Percentiles rank a stretch among this genome's conserved stretches.
Conservation (phyloP, 2,329 filamentous ascomycete species). For the Arthrinium phaeospermum region DNA sequence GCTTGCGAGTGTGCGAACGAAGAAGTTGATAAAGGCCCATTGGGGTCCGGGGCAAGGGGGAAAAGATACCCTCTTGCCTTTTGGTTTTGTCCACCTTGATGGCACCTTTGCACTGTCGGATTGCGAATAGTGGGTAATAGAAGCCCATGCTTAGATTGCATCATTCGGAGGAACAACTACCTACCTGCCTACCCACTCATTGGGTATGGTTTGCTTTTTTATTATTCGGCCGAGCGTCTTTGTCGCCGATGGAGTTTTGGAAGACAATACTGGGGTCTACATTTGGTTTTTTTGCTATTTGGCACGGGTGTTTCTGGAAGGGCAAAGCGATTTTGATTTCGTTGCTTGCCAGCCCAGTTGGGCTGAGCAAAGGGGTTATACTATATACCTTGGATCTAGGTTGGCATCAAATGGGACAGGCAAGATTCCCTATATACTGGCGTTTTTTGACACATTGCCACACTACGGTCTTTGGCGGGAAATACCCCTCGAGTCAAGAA, state of each 20-base stretch:
- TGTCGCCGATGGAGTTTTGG: neutral
- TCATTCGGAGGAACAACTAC: neutral
- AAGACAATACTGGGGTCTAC: neutral
- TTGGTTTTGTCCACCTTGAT: neutral
- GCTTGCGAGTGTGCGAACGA: neutral
- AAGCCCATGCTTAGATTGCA: neutral
- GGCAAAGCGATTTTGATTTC: neutral
- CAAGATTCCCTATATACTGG: neutral
- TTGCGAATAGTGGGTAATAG: slow-evolving; percentile 5
- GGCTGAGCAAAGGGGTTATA: neutral
- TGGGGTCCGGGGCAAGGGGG: neutral
- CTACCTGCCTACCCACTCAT: neutral
- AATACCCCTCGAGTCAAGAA: neutral
- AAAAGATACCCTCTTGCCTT: neutral
- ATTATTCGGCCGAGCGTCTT: neutral
- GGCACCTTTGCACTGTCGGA: neutral
- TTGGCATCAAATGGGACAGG: neutral
- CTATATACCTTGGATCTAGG: neutral
- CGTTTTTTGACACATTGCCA: neutral
- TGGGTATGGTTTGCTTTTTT: neutral
- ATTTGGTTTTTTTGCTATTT: neutral
- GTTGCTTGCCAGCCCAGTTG: slow-evolving; percentile 1
- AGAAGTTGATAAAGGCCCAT: neutral
- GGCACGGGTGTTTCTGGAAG: neutral
- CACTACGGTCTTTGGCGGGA: neutral